A percentile compares a stretch with the other conserved stretches of the same genome.
These are phyloP conservation scores for Neospora caninum DNA, from an alignment of 169 alveolate genomes.

Conservation along the genomic window DNA sequence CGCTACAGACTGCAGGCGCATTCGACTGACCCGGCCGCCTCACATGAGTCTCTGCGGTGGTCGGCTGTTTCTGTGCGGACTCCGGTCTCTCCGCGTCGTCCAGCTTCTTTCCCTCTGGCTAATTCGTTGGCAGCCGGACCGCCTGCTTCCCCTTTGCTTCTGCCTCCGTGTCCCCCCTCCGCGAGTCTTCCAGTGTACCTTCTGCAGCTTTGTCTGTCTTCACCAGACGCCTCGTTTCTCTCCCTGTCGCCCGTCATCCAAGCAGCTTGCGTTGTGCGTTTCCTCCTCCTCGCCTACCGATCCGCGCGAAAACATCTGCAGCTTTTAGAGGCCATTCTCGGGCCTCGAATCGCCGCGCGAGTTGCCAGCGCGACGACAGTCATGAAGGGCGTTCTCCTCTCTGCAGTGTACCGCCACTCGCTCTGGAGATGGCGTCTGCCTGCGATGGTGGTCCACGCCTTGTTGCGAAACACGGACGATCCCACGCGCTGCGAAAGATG, in stretches of 20 bases:
- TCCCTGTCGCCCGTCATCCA: not conserved
- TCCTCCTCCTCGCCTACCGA: not conserved
- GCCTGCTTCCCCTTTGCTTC: not conserved
- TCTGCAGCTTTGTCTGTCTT: not conserved
- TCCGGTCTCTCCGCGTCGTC: not conserved
- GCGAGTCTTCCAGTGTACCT: not conserved
- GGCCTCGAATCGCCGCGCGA: not conserved
- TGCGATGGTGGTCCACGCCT: not conserved
- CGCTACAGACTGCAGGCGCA: no score
- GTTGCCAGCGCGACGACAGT: not conserved
- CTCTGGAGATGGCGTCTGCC: conserved; percentile 19
- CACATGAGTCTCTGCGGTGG: no score
- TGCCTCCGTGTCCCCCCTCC: not conserved
- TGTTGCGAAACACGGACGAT: not conserved
- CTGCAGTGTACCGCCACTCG: not conserved
- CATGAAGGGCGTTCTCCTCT: not conserved
- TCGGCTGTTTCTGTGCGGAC: no score
- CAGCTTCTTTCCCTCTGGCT: not conserved
- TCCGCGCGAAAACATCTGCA: not conserved
- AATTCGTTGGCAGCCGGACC: not conserved
- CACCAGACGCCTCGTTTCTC: conserved; percentile 1
- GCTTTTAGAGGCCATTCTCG: not conserved
- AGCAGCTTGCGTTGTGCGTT: not conserved
- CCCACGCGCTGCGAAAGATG: not conserved
- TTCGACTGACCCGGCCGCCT: no score